phyloP scores from a whole-genome alignment of 805 yeast species.

The Myxozyma monticola region DNA sequence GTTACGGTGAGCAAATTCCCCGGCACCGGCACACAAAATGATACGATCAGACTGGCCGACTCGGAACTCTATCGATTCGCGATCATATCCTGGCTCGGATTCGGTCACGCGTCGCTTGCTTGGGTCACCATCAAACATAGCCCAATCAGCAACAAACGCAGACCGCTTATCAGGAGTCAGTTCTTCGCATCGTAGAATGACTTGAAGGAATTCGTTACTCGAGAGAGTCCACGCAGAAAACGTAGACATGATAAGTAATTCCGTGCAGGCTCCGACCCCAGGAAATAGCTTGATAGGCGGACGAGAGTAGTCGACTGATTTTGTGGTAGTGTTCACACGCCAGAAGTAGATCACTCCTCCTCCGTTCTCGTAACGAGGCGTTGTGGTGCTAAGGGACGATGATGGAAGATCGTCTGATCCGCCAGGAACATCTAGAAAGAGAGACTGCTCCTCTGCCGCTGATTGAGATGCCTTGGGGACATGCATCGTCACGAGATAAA shows the following conservation, averaged over 20 bases:
- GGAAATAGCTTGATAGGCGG: conserved; percentile 1
- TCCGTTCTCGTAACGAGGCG: no score
- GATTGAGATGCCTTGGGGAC: not conserved
- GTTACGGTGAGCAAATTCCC: conserved; percentile 16
- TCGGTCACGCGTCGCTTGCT: no score
- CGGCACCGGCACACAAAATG: conserved; percentile 20
- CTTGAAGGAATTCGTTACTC: conserved; percentile 13
- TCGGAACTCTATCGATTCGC: conserved; percentile 20
- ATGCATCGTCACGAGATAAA: conserved; percentile 10
- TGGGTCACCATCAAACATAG: no score
- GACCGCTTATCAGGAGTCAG: no score
- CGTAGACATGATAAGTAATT: conserved; percentile 5
- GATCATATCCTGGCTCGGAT: no score
- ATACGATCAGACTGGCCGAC: conserved; percentile 3
- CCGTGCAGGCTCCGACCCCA: not conserved
- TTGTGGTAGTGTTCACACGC: not conserved
- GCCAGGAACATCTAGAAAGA: not conserved
- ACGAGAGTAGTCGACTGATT: not conserved
- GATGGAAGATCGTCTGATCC: conserved; percentile 6
- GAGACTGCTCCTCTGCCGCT: not conserved
- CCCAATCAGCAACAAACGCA: no score
- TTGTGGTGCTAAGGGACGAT: no score
- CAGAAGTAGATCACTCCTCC: conserved; percentile 16
- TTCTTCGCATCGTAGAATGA: conserved; percentile 19
- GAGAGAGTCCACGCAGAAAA: conserved; percentile 22